These are phyloP conservation scores for Leccinum longicurvipes DNA, from an alignment of 768 basidiomycete genomes.

Conservation along the genomic window DNA sequence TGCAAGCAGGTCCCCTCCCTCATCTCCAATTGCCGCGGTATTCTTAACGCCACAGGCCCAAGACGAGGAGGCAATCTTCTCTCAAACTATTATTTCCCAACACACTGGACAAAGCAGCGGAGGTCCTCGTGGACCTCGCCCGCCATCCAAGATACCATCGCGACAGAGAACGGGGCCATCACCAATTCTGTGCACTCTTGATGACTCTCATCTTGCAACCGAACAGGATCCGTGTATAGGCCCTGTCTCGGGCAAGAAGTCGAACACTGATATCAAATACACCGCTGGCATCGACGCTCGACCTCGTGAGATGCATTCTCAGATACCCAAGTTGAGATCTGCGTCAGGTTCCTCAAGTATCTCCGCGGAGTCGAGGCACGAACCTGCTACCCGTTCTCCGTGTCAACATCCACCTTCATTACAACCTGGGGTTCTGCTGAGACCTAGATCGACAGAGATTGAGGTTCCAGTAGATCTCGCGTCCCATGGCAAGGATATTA, in stretches of 20 bases:
- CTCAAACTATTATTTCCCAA: slow-evolving; percentile 1
- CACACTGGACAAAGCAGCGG: slow-evolving; percentile 28
- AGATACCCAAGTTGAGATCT: slow-evolving; percentile 29
- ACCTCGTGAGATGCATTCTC: slow-evolving; percentile 19
- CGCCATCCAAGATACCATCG: slow-evolving; percentile 31
- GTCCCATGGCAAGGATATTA: slow-evolving; percentile 22
- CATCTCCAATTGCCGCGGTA: slow-evolving; percentile 2
- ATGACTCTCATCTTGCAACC: background rate
- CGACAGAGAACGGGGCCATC: slow-evolving; percentile 28
- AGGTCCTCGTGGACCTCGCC: slow-evolving; percentile 44
- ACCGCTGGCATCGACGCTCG: background rate
- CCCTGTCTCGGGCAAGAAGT: slow-evolving; percentile 12
- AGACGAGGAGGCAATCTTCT: slow-evolving; percentile 1
- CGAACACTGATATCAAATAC: slow-evolving; percentile 11
- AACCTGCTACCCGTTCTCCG: background rate
- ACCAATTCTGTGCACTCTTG: slow-evolving; percentile 3
- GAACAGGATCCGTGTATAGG: background rate
- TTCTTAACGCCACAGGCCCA: slow-evolving; percentile 1
- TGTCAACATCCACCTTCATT: slow-evolving; percentile 4
- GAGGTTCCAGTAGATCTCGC: background rate
- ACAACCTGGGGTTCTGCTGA: slow-evolving; percentile 1
- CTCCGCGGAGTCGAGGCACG: slow-evolving; percentile 17
- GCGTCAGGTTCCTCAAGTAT: slow-evolving; percentile 25
- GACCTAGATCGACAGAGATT: background rate
- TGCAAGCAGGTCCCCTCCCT: slow-evolving; percentile 4